Evolutionary conservation across 257 asterid species (phyloP).

Genomic region (Lavandula angustifolia): DNA sequence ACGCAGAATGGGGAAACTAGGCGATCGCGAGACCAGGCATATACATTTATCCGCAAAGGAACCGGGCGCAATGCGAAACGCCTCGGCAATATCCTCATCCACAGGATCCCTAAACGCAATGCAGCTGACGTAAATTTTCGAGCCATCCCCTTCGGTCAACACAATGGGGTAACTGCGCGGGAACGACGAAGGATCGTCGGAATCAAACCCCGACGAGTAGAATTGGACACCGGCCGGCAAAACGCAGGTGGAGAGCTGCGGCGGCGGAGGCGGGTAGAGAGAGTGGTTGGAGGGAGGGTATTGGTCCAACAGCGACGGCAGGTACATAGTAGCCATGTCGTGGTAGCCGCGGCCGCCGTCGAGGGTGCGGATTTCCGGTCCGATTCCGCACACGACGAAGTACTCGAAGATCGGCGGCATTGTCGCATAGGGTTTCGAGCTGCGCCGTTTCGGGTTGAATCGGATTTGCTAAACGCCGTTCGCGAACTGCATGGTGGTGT

Average conservation of each 20-base stretch:
- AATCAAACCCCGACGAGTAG: slow-evolving; percentile 54
- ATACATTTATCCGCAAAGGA: slow-evolving; percentile 86
- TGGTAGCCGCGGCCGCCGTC: slow-evolving; percentile 76
- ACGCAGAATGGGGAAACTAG: slow-evolving; percentile 70
- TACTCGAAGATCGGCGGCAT: slow-evolving; percentile 34
- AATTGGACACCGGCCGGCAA: slow-evolving; percentile 86
- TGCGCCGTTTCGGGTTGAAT: neutral
- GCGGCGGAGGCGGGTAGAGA: slow-evolving; percentile 81
- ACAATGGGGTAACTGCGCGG: slow-evolving; percentile 88
- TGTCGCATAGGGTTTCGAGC: too few relatives aligned
- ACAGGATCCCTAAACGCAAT: slow-evolving; percentile 86
- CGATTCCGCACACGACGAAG: slow-evolving; percentile 94
- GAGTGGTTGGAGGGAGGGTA: slow-evolving; percentile 71
- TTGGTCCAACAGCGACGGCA: slow-evolving; percentile 74
- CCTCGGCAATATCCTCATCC: slow-evolving; percentile 82
- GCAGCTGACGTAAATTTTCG: slow-evolving; percentile 85
- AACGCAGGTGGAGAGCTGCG: slow-evolving; percentile 86
- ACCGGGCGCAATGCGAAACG: slow-evolving; percentile 56
- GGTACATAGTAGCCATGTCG: slow-evolving; percentile 61
- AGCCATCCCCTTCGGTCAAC: slow-evolving; percentile 91
- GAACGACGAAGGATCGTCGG: slow-evolving; percentile 47
- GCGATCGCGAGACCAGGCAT: slow-evolving; percentile 84
- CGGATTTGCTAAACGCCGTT: slow-evolving; percentile 13
- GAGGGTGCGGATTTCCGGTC: slow-evolving; percentile 84
- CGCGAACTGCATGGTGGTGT: slow-evolving; percentile 1